Base-by-base conservation (phyloP, 1,284 basidiomycete species). In the Malassezia pachydermatis region DNA sequence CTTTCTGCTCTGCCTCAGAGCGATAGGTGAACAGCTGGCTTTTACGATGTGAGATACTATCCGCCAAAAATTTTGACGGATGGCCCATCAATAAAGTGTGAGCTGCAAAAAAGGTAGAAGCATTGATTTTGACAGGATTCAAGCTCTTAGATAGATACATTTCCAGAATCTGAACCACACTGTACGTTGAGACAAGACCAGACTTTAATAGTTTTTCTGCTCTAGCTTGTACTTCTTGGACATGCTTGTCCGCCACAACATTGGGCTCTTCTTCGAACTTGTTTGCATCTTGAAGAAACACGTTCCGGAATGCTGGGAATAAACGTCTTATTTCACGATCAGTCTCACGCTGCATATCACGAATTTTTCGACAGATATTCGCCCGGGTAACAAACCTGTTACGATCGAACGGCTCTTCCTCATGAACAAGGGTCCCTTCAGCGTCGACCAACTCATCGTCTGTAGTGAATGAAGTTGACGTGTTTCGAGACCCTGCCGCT, bases 31-130 rank as follows among this genome's bases (percentile, higher is more conserved):
- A 88, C 0, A 65, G 74, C 41, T 82, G 80, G 3, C 75, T 76
- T 11, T 74, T 61, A 34, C 80, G 75, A 71, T 86, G 85, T 29
- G 76, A 73, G 25, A 74, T 70, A 19, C 75, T 70, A 43, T 81
- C 77, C 0, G 82, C 80, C 17, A 84, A 67, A 59, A 86, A 96
- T 39, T 82, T 73, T 16, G 78, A 63, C 1, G 80, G 69, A 11
- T 79, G 74, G 8, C 75, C 70, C 80, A 92, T 84, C 55, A 95
- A 73, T 53, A 82, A 78, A 48, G 78, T 78, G 72, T 94, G 88
- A 0, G 83, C 76, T 0, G 84, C 86, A 54, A 85, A 79, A 8
- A 78, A 63, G 8, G 57, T 63, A 33, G 51, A 39, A 3, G 57
- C 51, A n/a, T 54, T 56, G 14, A 60, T 34, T 3, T 7, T 9